A percentile compares a stretch with the other conserved stretches of the same genome.
These are phyloP conservation scores for Ceriops decandra DNA, from an alignment of 345 rosid species.

Conservation along the genomic window DNA sequence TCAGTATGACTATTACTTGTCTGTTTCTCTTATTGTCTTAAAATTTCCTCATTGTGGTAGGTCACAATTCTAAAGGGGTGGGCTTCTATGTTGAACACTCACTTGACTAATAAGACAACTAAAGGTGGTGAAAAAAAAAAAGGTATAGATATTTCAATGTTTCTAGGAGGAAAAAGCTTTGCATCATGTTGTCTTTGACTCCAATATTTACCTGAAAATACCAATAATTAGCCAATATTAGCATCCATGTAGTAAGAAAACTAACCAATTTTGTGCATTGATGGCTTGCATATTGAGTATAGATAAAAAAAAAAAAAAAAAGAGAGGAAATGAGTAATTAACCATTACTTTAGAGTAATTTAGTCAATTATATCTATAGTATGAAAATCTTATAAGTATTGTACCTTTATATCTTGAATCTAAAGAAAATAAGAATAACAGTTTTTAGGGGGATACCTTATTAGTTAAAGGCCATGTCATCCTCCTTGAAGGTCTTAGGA, in stretches of 20 bases:
- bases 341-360: background rate
- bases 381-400: background rate
- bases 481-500: no score
- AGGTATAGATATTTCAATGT: conserved; percentile 25
- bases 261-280: no score
- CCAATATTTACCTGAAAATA: conserved; percentile 14
- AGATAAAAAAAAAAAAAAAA: background rate
- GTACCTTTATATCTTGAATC: background rate
- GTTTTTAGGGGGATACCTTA: no score
- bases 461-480: no score
- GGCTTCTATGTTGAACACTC: conserved; percentile 27
- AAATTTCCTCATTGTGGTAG: background rate
- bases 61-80: conserved; percentile 22
- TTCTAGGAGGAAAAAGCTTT: conserved; percentile 28
- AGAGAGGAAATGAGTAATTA: background rate
- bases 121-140: conserved; percentile 23
- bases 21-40: background rate
- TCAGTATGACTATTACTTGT: background rate
- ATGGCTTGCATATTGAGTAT: background rate
- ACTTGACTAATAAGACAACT: conserved; percentile 19
- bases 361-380: background rate
- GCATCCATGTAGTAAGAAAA: background rate
- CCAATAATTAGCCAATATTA: background rate
- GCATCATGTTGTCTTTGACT: conserved; percentile 18
- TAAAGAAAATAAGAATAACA: background rate